Evolutionary conservation across 75 land plant species (phyloP).

Genomic region (Pinus taeda): DNA sequence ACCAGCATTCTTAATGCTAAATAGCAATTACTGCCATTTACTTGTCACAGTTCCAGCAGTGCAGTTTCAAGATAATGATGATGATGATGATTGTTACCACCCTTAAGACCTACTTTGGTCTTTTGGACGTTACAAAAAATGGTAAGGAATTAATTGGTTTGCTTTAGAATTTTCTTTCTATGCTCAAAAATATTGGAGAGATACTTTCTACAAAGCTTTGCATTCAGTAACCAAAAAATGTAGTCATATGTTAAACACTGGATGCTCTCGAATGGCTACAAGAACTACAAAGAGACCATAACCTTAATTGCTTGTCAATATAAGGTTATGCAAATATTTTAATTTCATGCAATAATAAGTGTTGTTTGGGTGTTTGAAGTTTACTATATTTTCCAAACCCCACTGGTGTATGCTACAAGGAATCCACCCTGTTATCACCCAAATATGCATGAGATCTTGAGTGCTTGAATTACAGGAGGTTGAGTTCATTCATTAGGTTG

Average conservation of each 20-base stretch:
- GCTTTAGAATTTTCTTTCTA: background rate
- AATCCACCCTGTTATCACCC: background rate
- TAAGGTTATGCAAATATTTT: background rate
- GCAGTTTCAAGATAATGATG: background rate
- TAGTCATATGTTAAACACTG: background rate
- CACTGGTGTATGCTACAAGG: background rate
- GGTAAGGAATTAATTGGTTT: too few species aligned
- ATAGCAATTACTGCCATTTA: background rate
- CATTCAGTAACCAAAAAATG: background rate
- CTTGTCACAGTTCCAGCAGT: background rate
- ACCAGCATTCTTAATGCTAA: conserved; percentile 1
- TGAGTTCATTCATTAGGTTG: too few species aligned
- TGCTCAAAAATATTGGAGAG: background rate
- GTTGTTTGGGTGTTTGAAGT: background rate
- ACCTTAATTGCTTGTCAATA: background rate
- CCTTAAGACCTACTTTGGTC: too few species aligned
- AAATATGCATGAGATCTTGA: too few species aligned
- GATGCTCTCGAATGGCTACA: background rate
- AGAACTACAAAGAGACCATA: background rate
- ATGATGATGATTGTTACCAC: too few species aligned
- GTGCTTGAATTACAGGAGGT: too few species aligned
- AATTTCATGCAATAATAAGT: background rate
- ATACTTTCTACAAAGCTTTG: background rate
- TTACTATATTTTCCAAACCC: background rate
- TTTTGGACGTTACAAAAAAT: too few species aligned